These are phyloP conservation scores for Ascochyta clinopodiicola DNA, from an alignment of 2,329 filamentous ascomycete genomes.

Conservation along the genomic window DNA sequence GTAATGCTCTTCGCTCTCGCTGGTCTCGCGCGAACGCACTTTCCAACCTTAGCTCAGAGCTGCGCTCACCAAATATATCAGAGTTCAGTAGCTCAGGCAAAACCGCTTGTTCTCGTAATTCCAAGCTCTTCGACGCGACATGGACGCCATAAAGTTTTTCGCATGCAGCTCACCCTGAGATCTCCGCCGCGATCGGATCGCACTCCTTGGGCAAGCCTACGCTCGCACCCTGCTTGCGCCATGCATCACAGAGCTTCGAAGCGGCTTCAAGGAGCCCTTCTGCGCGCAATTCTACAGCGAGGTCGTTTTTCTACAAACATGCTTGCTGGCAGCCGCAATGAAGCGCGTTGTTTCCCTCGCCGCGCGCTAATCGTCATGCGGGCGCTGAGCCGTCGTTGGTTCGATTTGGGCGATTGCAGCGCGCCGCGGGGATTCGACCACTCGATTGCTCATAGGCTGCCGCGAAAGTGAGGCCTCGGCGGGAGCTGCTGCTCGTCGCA, in stretches of 20 bases:
- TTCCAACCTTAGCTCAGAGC: no score
- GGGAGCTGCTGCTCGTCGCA: not conserved
- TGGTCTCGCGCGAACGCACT: no score
- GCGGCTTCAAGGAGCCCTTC: not conserved
- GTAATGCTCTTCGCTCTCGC: no score
- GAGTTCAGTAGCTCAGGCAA: no score
- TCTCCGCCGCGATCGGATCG: no score
- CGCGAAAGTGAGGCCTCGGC: conserved; percentile 2
- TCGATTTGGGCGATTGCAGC: conserved; percentile 15
- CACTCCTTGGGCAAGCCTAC: no score
- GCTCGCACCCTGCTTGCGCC: not conserved
- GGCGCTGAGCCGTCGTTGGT: conserved; percentile 6
- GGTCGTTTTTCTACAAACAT: not conserved
- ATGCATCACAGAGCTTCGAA: no score
- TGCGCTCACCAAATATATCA: no score
- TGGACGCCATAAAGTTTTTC: no score
- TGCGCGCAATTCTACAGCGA: not conserved
- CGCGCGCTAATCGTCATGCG: conserved; percentile 6
- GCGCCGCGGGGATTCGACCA: conserved; percentile 12
- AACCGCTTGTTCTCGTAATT: no score
- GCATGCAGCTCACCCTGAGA: no score
- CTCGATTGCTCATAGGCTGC: conserved; percentile 11
- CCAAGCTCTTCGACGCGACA: no score
- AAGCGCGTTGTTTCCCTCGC: not conserved
- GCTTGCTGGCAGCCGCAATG: not conserved